These are phyloP conservation scores for Xylariaceae sp. DNA, from an alignment of 2,329 filamentous ascomycete species.

Conservation along the genomic window DNA sequence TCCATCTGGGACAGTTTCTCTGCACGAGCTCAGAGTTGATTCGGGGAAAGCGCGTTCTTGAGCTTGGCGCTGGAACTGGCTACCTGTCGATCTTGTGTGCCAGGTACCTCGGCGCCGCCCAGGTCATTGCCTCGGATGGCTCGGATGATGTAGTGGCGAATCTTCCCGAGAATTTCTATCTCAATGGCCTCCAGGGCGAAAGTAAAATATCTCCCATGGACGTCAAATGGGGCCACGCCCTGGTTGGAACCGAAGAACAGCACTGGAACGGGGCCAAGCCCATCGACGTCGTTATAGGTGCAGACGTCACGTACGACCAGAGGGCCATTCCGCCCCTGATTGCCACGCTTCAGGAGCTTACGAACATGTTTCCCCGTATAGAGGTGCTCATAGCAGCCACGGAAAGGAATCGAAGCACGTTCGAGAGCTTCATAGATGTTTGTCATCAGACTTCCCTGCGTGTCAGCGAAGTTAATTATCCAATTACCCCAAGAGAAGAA, in stretches of 20 bases:
- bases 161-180: constrained; percentile 58
- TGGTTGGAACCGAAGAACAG: constrained; percentile 50
- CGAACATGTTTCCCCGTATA: constrained; percentile 46
- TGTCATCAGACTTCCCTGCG: constrained; percentile 43
- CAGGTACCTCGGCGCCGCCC: constrained; percentile 52
- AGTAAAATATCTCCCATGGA: constrained; percentile 41
- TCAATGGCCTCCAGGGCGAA: constrained; percentile 55
- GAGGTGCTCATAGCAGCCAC: constrained; percentile 62
- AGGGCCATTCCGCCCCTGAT: constrained; percentile 56
- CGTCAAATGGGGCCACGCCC: constrained; percentile 56
- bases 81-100: constrained; percentile 67
- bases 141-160: constrained; percentile 63
- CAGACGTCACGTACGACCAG: constrained; percentile 72
- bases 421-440: constrained; percentile 52
- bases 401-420: constrained; percentile 63
- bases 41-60: constrained; percentile 51
- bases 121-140: constrained; percentile 65
- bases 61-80: constrained; percentile 70
- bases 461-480: constrained; percentile 36
- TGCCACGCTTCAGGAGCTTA: constrained; percentile 55
- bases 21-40: constrained; percentile 40
- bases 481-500: constrained; percentile 26
- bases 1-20: constrained; percentile 66
- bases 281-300: constrained; percentile 62
- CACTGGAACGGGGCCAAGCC: constrained; percentile 38